Base-by-base conservation (phyloP, 2,329 filamentous ascomycete genomes). In the Sclerotinia glacialis region DNA sequence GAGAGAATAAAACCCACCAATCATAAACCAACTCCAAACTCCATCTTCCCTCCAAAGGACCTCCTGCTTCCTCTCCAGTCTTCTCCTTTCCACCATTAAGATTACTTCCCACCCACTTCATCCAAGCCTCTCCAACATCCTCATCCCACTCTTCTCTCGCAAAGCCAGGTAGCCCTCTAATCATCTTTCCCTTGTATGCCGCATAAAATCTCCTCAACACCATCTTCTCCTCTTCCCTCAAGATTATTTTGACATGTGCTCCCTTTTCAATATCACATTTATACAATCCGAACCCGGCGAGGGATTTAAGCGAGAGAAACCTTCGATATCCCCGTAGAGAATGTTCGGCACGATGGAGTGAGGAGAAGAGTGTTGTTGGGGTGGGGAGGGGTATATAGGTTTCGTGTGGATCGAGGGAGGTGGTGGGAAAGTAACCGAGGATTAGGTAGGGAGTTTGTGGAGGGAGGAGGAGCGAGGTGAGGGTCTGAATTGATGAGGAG, bases 21-120 rank as follows among this genome's bases (percentile, higher is more conserved):
- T 62, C 59, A 62, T 62, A 53, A 16, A 52, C 59, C 31, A 62
- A 50, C 59, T 53, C 59, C 40, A 62, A 62, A 37, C 59, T 52
- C 44, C 47, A 62, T n/a, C 28, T 52, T 31, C 59, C 59, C 59
- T 62, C 59, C 46, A 62, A 40, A 14, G 59, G 59, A 1, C 59
- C 59, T 5, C 37, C 31, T 4, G 50, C 34, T 16, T 37, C 34
- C 47, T 63, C 26, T 14, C 14, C 47, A 44, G 26, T 18, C 18
- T 5, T 26, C 11, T 44, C 37, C 11, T 16, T 42, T 23, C 31
- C 23, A 0, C 23, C 34, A 34, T 64, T 44, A 21, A 60, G 16
- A 60, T 47, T 60, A 7, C 9, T 47, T 31, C 14, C 56, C 21
- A 60, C 56, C 56, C 56, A 59, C 1, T 42, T 12, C 34, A 63